These are phyloP conservation scores for Aspergillus biplanus DNA, from an alignment of 495 filamentous ascomycete species.

Conservation along the genomic window DNA sequence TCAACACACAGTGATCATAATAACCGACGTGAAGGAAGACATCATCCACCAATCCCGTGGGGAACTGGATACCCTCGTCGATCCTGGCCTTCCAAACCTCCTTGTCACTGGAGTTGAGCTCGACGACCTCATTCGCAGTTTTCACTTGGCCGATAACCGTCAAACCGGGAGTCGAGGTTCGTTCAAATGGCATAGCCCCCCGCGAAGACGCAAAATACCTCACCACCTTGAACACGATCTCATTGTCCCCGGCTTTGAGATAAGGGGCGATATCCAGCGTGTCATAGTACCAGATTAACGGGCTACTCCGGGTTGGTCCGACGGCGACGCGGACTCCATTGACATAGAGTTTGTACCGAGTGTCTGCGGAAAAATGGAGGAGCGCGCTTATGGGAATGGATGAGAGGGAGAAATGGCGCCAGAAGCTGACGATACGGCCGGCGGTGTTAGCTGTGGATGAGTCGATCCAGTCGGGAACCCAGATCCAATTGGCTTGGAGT, in stretches of 20 bases:
- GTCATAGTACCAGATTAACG: slow-evolving; percentile 45
- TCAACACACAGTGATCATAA: background rate
- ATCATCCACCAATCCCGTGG: slow-evolving; percentile 40
- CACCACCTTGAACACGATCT: slow-evolving; percentile 34
- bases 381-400: slow-evolving; percentile 17
- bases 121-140: slow-evolving; percentile 20
- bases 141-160: slow-evolving; percentile 35
- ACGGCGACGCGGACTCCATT: slow-evolving; percentile 40
- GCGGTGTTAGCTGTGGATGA: slow-evolving; percentile 33
- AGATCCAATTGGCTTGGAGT: slow-evolving; percentile 44
- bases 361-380: slow-evolving; percentile 45
- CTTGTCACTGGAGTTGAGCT: slow-evolving; percentile 24
- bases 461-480: slow-evolving; percentile 41
- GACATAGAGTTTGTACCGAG: slow-evolving; percentile 42
- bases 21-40: slow-evolving; percentile 43
- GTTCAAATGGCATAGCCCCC: slow-evolving; percentile 41
- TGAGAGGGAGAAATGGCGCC: slow-evolving; percentile 25
- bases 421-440: slow-evolving; percentile 37
- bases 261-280: slow-evolving; percentile 39
- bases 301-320: slow-evolving; percentile 38
- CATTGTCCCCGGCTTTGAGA: slow-evolving; percentile 33
- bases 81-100: slow-evolving; percentile 30
- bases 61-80: slow-evolving; percentile 36
- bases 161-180: slow-evolving; percentile 38
- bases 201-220: slow-evolving; percentile 36